Percentiles rank a stretch among this genome's conserved stretches.
phyloP scores from a whole-genome alignment of 495 filamentous ascomycete genomes.

The Aspergillus bridgeri region DNA sequence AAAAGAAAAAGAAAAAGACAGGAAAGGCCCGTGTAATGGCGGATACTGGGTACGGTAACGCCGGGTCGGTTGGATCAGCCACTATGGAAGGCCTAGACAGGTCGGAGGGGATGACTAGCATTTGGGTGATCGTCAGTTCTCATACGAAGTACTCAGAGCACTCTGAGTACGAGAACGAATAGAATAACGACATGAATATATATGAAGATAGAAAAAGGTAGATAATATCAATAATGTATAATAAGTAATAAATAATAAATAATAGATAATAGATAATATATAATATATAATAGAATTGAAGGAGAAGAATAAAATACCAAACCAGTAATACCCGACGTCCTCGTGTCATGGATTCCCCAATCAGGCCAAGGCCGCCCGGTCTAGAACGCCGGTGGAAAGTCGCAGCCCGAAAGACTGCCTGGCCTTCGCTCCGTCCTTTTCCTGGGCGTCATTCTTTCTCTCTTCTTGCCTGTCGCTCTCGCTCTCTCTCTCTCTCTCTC shows the following conservation, averaged over 20 bases:
- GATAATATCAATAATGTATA: no score
- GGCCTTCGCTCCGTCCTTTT: constrained; percentile 12
- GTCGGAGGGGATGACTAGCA: constrained; percentile 9
- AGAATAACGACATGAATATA: no score
- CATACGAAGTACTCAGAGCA: no score
- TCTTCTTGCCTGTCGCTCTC: constrained; percentile 1
- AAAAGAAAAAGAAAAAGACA: background rate
- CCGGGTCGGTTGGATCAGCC: constrained; percentile 15
- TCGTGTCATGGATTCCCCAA: constrained; percentile 28
- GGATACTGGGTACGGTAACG: constrained; percentile 18
- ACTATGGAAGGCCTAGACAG: constrained; percentile 23
- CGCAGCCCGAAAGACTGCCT: constrained; percentile 19
- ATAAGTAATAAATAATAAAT: no score
- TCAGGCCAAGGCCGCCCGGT: constrained; percentile 19
- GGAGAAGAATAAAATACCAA: background rate
- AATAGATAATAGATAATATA: background rate
- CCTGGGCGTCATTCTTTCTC: constrained; percentile 14
- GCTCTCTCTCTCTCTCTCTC: constrained; percentile 9
- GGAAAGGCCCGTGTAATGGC: constrained; percentile 20
- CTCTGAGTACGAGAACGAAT: no score
- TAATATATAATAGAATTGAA: background rate
- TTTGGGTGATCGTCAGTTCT: background rate
- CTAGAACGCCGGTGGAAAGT: constrained; percentile 24
- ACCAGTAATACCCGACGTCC: constrained; percentile 6
- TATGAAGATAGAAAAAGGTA: no score